Evolutionary conservation across 768 basidiomycete species (phyloP).

Genomic region (Pisolithus tinctorius): DNA sequence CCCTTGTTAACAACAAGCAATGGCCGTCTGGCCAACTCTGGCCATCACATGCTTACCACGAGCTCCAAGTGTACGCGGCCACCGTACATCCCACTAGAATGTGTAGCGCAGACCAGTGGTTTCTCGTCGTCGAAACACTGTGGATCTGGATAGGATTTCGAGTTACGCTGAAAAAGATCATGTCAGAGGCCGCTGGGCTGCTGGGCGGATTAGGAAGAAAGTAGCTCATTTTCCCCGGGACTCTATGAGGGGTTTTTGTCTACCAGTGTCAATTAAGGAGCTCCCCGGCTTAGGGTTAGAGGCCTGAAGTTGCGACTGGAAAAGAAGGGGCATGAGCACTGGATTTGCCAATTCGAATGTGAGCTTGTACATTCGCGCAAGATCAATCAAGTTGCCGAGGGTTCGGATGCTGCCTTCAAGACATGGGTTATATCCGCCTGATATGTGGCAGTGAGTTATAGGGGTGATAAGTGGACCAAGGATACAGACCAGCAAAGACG

Average conservation of each 20-base stretch:
- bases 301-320: slow-evolving; percentile 20
- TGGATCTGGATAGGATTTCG: slow-evolving; percentile 60
- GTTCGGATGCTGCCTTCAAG: slow-evolving; percentile 77
- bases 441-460: slow-evolving; percentile 1
- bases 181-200: slow-evolving; percentile 29
- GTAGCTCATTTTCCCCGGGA: too few species aligned
- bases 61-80: slow-evolving; percentile 62
- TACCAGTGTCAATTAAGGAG: too few species aligned
- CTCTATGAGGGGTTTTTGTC: too few species aligned
- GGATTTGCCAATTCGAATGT: slow-evolving; percentile 47
- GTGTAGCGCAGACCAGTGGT: slow-evolving; percentile 40
- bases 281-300: too few species aligned
- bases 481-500: slow-evolving; percentile 62
- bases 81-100: slow-evolving; percentile 40
- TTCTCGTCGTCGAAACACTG: slow-evolving; percentile 66
- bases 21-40: slow-evolving; percentile 41
- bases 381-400: slow-evolving; percentile 56
- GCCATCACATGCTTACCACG: slow-evolving; percentile 61
- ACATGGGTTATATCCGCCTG: slow-evolving; percentile 88
- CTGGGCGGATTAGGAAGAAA: background rate
- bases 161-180: slow-evolving; percentile 41
- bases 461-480: background rate
- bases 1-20: slow-evolving; percentile 42
- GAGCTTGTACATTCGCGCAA: slow-evolving; percentile 49
- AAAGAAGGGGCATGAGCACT: slow-evolving; percentile 35